phyloP scores from a whole-genome alignment of 371 early-diverging fungal genomes.

The Syncephalastrum racemosum region DNA sequence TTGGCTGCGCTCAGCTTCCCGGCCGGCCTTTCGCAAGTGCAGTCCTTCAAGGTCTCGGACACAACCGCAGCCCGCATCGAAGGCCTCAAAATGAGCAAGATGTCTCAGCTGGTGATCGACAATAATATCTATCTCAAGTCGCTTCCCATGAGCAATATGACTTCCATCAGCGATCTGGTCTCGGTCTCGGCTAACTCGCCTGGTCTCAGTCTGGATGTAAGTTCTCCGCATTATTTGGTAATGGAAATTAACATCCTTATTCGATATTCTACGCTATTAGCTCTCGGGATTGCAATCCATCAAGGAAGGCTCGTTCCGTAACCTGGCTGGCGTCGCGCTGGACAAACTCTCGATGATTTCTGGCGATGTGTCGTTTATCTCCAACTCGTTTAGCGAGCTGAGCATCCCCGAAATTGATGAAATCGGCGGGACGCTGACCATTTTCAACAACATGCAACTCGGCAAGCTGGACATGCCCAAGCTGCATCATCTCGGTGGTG shows the following conservation, averaged over 20 bases:
- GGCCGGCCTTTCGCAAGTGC: constrained; percentile 31
- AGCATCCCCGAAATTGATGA: constrained; percentile 34
- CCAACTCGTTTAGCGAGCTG: constrained; percentile 40
- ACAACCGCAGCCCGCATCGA: constrained; percentile 42
- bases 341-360: constrained; percentile 26
- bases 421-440: constrained; percentile 48
- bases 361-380: constrained; percentile 50
- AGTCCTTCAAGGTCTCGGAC: constrained; percentile 39
- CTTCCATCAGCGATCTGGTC: constrained; percentile 26
- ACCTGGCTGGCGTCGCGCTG: constrained; percentile 35
- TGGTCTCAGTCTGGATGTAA: constrained; percentile 32
- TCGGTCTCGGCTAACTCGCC: constrained; percentile 49
- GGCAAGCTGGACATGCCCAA: constrained; percentile 43
- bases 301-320: constrained; percentile 36
- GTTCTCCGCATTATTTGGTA: constrained; percentile 13
- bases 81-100: constrained; percentile 33
- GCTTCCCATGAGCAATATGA: constrained; percentile 33
- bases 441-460: constrained; percentile 46
- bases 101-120: constrained; percentile 37
- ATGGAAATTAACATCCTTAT: too few species aligned
- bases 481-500: constrained; percentile 50
- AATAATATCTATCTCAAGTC: constrained; percentile 50
- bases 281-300: constrained; percentile 26
- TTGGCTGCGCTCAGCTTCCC: constrained; percentile 42
- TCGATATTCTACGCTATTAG: constrained; percentile 23